Base-by-base conservation (phyloP, 257 asterid genomes). In the Coffea canephora region DNA sequence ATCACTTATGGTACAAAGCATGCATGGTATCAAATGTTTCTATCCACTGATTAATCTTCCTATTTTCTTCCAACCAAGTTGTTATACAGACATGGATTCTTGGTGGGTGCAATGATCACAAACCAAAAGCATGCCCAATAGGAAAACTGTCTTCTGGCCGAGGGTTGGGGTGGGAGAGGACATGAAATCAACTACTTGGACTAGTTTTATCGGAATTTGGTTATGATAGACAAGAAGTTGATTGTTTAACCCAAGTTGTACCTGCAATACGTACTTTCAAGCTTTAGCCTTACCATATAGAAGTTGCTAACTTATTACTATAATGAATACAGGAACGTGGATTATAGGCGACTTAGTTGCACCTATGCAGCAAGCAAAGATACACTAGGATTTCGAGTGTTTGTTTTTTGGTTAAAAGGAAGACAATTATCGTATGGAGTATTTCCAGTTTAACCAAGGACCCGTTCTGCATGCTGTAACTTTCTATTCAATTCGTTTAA, bases 101-200 rank as follows among this genome's bases (percentile, higher is more conserved):
- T 27, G 72, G 36, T 76, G 79, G 79, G 80, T 31, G 73, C 64
- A 77, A 77, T 77, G 59, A 77, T 77, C 73, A 48, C 61, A 46
- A 12, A 15, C 13, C 6, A 25, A 48, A 48, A 19, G 39, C 34
- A 72, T 5, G 4, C 18, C 64, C 27, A n/a, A 21, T 45, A 57
- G 61, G 43, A 43, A 48, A 64, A 71, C 46, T 4, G 14, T 14
- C 21, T 15, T 54, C 15, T 54, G 21, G 59, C 59, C 6, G 16
- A 14, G 59, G 21, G 59, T 54, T 54, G 59, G 4, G 18, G 59
- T 13, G 59, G 16, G 27, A 59, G 27, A 21, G 27, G 66, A 19
- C 31, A 19, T 21, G 19, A 9, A 2, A 64, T 25, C 69, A 64
- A 8, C 21, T n/a, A 25, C 39, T 64, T 64, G 15, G 69, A 8